Conservation (phyloP, 2,329 filamentous ascomycete genomes). For the Scedosporium minutisporum region DNA sequence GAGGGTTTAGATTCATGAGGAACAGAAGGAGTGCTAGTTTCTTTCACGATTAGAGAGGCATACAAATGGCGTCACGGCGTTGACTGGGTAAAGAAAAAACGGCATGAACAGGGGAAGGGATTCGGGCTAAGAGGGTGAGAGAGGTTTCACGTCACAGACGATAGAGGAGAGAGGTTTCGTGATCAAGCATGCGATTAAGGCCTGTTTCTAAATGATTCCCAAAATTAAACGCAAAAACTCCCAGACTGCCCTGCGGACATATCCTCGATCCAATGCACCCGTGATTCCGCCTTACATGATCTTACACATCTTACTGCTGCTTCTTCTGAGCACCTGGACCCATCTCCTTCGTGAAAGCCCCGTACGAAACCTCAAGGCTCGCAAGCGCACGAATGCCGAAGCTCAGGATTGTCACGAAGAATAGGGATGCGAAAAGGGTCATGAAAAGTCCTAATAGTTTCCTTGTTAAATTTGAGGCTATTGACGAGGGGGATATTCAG, state of each 20-base stretch:
- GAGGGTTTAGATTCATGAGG: background rate
- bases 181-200: background rate
- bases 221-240: constrained; percentile 4
- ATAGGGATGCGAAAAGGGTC: constrained; percentile 59
- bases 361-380: constrained; percentile 83
- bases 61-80: background rate
- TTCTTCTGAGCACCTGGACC: constrained; percentile 84
- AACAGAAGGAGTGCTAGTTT: background rate
- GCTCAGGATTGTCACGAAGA: constrained; percentile 69
- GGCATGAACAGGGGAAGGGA: background rate
- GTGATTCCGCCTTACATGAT: background rate
- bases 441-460: constrained; percentile 68
- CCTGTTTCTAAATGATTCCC: constrained; percentile 8
- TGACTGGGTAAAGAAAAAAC: background rate
- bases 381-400: constrained; percentile 67
- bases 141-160: background rate
- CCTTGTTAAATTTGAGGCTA: background rate
- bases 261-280: background rate
- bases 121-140: background rate
- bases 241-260: background rate
- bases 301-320: constrained; percentile 18
- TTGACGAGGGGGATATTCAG: background rate
- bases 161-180: background rate
- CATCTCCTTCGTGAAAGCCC: constrained; percentile 94
- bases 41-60: background rate